These are phyloP conservation scores for Talaromyces wortmannii DNA, from an alignment of 495 filamentous ascomycete genomes.

Conservation along the genomic window DNA sequence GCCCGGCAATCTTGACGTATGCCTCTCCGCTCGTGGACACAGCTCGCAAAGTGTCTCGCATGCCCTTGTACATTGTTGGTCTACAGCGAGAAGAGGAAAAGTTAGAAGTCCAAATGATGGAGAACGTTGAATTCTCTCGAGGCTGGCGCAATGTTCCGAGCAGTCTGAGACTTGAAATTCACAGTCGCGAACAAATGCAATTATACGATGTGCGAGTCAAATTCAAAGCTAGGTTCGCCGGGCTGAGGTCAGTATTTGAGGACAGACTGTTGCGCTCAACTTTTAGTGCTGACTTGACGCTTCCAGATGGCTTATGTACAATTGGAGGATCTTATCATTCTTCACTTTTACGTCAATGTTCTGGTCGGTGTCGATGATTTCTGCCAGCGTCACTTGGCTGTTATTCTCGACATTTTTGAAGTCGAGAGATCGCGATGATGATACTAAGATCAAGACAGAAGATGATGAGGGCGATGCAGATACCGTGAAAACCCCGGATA, in stretches of 20 bases:
- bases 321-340: constrained; percentile 63
- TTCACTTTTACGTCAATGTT: constrained; percentile 60
- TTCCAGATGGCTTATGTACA: constrained; percentile 73
- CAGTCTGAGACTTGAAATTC: constrained; percentile 56
- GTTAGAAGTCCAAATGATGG: constrained; percentile 65
- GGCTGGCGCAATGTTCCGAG: constrained; percentile 50
- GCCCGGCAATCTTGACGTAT: constrained; percentile 64
- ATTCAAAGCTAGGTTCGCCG: constrained; percentile 65
- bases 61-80: constrained; percentile 57
- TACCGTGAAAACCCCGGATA: background rate
- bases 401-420: constrained; percentile 31
- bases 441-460: background rate
- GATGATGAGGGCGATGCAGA: background rate
- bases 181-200: constrained; percentile 59
- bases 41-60: constrained; percentile 36
- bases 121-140: constrained; percentile 55
- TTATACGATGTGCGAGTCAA: constrained; percentile 64
- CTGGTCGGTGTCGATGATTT: constrained; percentile 65
- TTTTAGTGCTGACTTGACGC: background rate
- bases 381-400: constrained; percentile 53
- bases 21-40: constrained; percentile 49
- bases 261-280: background rate
- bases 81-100: constrained; percentile 45
- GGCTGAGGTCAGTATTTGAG: constrained; percentile 46
- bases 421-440: background rate